These are phyloP conservation scores for Bathelium albidoporum DNA, from an alignment of 495 filamentous ascomycete species.

Conservation along the genomic window DNA sequence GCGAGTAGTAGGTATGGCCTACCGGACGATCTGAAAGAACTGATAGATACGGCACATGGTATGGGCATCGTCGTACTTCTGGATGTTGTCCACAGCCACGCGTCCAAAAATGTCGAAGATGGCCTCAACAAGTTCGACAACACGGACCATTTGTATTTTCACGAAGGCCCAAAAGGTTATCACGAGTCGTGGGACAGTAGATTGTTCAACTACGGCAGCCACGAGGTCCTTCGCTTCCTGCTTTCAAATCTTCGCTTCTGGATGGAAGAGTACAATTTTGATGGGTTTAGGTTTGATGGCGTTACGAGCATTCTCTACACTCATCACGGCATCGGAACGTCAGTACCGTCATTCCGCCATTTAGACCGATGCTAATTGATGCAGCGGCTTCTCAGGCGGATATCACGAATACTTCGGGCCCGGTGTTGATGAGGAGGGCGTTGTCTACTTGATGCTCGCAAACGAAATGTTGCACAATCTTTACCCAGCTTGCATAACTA, in stretches of 20 bases:
- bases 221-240: conserved; percentile 90
- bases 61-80: conserved; percentile 86
- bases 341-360: conserved; percentile 34
- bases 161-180: conserved; percentile 67
- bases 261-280: conserved; percentile 97
- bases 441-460: conserved; percentile 92
- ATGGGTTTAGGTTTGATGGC: conserved; percentile 95
- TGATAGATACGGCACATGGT: conserved; percentile 89
- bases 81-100: conserved; percentile 96
- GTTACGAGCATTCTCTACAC: conserved; percentile 96
- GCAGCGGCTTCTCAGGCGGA: conserved; percentile 88
- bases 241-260: conserved; percentile 94
- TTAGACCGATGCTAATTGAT: conserved; percentile 18
- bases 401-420: conserved; percentile 98
- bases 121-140: conserved; percentile 93
- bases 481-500: conserved; percentile 77
- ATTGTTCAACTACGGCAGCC: conserved; percentile 90
- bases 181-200: conserved; percentile 95
- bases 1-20: conserved; percentile 91
- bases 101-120: conserved; percentile 91
- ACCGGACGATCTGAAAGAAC: conserved; percentile 91
- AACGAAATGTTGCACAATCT: conserved; percentile 91
- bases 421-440: conserved; percentile 85
- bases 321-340: conserved; percentile 98
- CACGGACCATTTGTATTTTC: conserved; percentile 91